Base-by-base conservation (phyloP, 306 rosid species). In the Cucurbita moschata region DNA sequence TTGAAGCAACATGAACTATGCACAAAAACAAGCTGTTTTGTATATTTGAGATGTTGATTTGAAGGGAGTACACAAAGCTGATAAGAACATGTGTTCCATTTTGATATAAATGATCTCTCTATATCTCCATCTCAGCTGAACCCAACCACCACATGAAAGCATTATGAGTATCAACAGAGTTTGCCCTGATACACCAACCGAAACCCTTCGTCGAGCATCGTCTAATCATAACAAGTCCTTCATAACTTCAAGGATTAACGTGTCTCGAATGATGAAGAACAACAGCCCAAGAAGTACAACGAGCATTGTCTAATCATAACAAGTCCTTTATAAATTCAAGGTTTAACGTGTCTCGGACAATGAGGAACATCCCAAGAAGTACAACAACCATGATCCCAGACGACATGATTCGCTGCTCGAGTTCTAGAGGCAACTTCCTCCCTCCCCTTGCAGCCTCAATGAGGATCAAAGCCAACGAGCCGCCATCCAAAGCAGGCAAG, bases 371-470 rank as follows among this genome's bases (percentile, higher is more conserved):
- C 74, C 99, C 99, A 9, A 95, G 84, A 79, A 95, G 78, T 61
- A 95, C 30, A 68, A 95, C 99, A 30, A 89, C 71, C 84, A 83
- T 91, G 40, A 95, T 80, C 80, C 99, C 99, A 0, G 99, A 95
- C 0, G 97, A 89, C 92, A 84, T 95, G 76, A 95, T 95, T 66
- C 82, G 73, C 86, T 95, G 99, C 88, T 95, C 99, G 52, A 95
- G 81, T 80, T 91, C 99, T 50, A 88, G 15, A 43, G 99, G 97
- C 30, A 91, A 87, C 82, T 94, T 91, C 76, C 95, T 85, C 71
- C 99, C 99, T 6, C 99, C 99, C 79, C 97, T 86, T 35, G 84
- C 97, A n/a, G 92, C 97, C 81, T 92, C 96, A 67, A 92, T 61
- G 51, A 88, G 90, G 71, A 92, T 83, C 78, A 92, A 81, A 38